Evolutionary conservation across 169 alveolate species (phyloP).

Genomic region (Cryptosporidium bovis): DNA sequence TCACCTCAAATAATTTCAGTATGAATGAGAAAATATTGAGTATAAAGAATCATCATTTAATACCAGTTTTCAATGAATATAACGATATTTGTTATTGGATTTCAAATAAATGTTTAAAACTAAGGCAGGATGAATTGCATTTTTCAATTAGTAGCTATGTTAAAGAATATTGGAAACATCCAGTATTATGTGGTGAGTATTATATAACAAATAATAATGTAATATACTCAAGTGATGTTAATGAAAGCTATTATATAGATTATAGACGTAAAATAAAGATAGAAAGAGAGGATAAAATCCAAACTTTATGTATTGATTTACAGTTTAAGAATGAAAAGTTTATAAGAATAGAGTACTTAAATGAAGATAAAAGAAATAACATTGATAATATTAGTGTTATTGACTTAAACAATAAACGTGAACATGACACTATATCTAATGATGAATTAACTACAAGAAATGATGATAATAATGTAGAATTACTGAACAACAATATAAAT

Average conservation of each 20-base stretch:
- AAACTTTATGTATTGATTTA: conserved; percentile 30
- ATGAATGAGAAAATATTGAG: not conserved
- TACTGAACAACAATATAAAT: not conserved
- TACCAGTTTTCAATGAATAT: conserved; percentile 52
- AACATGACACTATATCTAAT: too few relatives aligned
- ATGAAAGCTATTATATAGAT: not conserved
- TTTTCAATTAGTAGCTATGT: conserved; percentile 32
- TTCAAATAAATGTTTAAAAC: conserved; percentile 19
- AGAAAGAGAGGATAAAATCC: conserved; percentile 39
- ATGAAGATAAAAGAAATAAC: not conserved
- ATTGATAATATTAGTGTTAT: conserved; percentile 5
- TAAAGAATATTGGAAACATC: conserved; percentile 65
- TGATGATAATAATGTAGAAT: not conserved
- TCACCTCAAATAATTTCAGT: not conserved
- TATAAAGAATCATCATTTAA: conserved; percentile 18
- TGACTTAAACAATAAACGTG: conserved; percentile 16
- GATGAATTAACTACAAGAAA: not conserved
- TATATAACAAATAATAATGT: conserved; percentile 7
- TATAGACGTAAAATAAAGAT: conserved; percentile 25
- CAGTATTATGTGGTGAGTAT: conserved; percentile 14
- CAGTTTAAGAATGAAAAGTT: conserved; percentile 23
- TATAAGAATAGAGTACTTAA: conserved; percentile 11
- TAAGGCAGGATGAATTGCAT: conserved; percentile 12
- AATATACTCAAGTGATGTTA: conserved; percentile 13
- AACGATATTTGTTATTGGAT: conserved; percentile 41